Conservation (phyloP, 257 asterid species). For the Primulina eburnea region DNA sequence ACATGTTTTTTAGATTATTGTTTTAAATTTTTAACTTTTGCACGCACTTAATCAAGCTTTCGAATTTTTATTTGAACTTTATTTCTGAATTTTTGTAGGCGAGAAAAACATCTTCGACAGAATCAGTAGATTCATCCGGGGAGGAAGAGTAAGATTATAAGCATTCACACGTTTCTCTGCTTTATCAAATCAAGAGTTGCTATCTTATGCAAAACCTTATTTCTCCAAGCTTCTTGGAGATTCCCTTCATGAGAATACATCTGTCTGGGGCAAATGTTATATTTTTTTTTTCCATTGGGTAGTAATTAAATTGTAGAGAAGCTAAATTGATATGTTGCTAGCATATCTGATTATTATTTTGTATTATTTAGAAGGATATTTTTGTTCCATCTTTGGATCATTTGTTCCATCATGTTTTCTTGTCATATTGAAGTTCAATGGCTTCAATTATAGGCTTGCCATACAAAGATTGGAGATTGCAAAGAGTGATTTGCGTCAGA, state of each 20-base stretch:
- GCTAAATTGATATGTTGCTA: neutral
- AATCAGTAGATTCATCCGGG: constrained; percentile 82
- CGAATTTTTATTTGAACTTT: constrained; percentile 18
- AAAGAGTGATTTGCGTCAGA: constrained; percentile 85
- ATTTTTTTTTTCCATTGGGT: neutral
- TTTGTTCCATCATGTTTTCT: constrained; percentile 3
- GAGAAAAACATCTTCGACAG: constrained; percentile 62
- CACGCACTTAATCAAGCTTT: neutral
- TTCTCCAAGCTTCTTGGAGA: constrained; percentile 1
- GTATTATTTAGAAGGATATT: neutral
- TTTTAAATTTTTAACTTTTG: constrained; percentile 14
- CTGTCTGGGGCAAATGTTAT: constrained; percentile 7
- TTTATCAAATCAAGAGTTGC: constrained; percentile 14
- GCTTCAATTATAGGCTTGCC: constrained; percentile 60
- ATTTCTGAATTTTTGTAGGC: constrained; percentile 47
- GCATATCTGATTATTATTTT: neutral
- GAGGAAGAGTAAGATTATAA: constrained; percentile 88
- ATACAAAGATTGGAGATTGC: constrained; percentile 88
- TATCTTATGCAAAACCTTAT: constrained; percentile 6
- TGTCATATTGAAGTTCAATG: constrained; percentile 22
- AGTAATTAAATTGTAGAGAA: constrained; percentile 6
- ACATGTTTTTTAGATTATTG: neutral
- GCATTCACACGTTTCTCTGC: constrained; percentile 19
- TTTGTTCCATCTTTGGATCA: constrained; percentile 5
- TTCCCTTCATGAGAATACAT: constrained; percentile 11